phyloP scores from a whole-genome alignment of 768 basidiomycete species.

The Cubamyces sp. region DNA sequence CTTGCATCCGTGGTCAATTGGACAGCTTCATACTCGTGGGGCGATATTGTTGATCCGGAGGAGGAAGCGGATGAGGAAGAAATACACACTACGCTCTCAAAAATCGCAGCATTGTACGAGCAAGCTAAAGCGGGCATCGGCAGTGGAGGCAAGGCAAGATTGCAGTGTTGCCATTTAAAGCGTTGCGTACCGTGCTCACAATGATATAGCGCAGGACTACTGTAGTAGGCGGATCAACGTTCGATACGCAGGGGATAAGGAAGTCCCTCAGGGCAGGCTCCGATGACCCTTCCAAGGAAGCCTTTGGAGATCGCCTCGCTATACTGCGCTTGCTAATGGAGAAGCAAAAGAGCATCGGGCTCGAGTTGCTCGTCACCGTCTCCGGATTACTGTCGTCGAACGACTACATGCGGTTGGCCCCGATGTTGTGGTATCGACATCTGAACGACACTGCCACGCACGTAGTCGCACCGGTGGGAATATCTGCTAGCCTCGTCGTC shows the following conservation, averaged over 20 bases:
- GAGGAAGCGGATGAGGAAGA: slow-evolving; percentile 38
- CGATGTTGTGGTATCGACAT: slow-evolving; percentile 61
- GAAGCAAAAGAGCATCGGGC: slow-evolving; percentile 35
- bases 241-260: slow-evolving; percentile 6
- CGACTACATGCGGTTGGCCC: slow-evolving; percentile 56
- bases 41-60: slow-evolving; percentile 41
- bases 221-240: slow-evolving; percentile 28
- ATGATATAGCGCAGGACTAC: slow-evolving; percentile 47
- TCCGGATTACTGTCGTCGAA: slow-evolving; percentile 54
- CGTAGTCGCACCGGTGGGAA: slow-evolving; percentile 56
- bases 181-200: neutral
- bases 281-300: slow-evolving; percentile 2
- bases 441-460: slow-evolving; percentile 43
- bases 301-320: slow-evolving; percentile 18
- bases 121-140: slow-evolving; percentile 53
- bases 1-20: slow-evolving; percentile 33
- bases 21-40: slow-evolving; percentile 37
- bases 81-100: slow-evolving; percentile 43
- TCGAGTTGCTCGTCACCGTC: slow-evolving; percentile 67
- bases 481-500: neutral
- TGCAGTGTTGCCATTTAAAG: neutral
- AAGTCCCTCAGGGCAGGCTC: slow-evolving; percentile 3
- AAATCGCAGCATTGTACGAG: slow-evolving; percentile 54
- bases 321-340: slow-evolving; percentile 26
- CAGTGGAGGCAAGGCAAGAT: slow-evolving; percentile 47